phyloP scores from a whole-genome alignment of 2,329 filamentous ascomycete genomes.

The Clonostachys byssicola region DNA sequence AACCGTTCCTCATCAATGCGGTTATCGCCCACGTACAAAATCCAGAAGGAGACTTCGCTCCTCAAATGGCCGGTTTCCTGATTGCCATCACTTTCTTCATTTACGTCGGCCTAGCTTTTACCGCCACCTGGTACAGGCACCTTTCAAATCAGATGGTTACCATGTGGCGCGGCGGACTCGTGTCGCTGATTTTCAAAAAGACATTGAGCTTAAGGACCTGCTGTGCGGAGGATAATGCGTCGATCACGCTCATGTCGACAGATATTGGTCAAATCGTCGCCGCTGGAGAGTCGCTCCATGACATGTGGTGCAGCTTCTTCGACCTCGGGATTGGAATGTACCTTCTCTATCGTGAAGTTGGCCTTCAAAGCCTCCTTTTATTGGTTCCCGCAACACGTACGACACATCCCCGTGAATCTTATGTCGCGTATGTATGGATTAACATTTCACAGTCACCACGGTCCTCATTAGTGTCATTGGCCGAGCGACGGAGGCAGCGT shows the following conservation, averaged over 20 bases:
- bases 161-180: conserved; percentile 25
- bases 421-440: background rate
- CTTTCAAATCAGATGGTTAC: conserved; percentile 26
- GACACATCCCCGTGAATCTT: conserved; percentile 2
- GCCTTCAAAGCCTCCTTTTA: conserved; percentile 17
- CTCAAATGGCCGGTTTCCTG: conserved; percentile 25
- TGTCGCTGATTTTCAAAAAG: conserved; percentile 44
- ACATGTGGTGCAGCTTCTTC: conserved; percentile 30
- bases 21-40: conserved; percentile 21
- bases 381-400: conserved; percentile 18
- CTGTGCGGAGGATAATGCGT: conserved; percentile 24
- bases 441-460: conserved; percentile 9
- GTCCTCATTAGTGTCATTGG: conserved; percentile 11
- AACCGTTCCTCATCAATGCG: conserved; percentile 37
- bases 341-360: conserved; percentile 26
- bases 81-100: conserved; percentile 33
- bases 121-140: conserved; percentile 22
- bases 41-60: conserved; percentile 13
- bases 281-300: conserved; percentile 19
- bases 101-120: conserved; percentile 35
- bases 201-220: conserved; percentile 24
- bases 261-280: conserved; percentile 30
- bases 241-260: conserved; percentile 39
- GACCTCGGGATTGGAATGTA: conserved; percentile 30
- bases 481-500: conserved; percentile 21